phyloP scores from a whole-genome alignment of 441 rosid genomes.

The Raphanus hybrid region DNA sequence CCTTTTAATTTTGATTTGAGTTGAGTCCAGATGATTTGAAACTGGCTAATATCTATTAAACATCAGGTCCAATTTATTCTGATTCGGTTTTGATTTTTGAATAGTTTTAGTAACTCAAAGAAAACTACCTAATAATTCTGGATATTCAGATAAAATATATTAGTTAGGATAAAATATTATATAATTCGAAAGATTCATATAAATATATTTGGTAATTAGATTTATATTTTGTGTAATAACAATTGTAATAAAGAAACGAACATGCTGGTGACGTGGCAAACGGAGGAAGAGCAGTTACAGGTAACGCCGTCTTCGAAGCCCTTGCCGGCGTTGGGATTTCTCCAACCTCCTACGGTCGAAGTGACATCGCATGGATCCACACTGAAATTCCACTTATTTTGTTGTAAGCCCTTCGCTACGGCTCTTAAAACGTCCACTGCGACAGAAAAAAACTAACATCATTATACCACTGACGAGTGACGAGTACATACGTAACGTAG shows the following conservation, averaged over 20 bases:
- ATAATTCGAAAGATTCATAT: no score
- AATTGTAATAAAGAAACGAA: conserved; percentile 24
- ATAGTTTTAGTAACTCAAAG: no score
- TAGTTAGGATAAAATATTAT: no score
- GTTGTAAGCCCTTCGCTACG: conserved; percentile 44
- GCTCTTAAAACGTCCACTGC: conserved; percentile 51
- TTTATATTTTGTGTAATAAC: no score
- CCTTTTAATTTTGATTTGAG: no score
- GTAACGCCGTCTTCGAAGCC: conserved; percentile 38
- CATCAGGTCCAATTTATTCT: no score
- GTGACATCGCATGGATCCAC: conserved; percentile 55
- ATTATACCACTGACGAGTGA: not conserved
- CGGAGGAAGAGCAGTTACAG: conserved; percentile 50
- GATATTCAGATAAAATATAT: no score
- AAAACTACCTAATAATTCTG: no score
- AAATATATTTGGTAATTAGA: no score
- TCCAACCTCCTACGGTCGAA: conserved; percentile 43
- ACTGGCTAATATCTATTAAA: no score
- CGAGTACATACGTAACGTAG: not conserved
- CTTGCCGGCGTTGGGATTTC: not conserved
- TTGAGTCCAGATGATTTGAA: no score
- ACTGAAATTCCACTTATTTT: conserved; percentile 49
- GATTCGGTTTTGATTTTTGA: no score
- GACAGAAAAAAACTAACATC: not conserved
- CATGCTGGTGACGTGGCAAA: conserved; percentile 60